A percentile compares a stretch with the other conserved stretches of the same genome.
These are phyloP conservation scores for Auricularia sp. DNA, from an alignment of 768 basidiomycete genomes.

Conservation along the genomic window DNA sequence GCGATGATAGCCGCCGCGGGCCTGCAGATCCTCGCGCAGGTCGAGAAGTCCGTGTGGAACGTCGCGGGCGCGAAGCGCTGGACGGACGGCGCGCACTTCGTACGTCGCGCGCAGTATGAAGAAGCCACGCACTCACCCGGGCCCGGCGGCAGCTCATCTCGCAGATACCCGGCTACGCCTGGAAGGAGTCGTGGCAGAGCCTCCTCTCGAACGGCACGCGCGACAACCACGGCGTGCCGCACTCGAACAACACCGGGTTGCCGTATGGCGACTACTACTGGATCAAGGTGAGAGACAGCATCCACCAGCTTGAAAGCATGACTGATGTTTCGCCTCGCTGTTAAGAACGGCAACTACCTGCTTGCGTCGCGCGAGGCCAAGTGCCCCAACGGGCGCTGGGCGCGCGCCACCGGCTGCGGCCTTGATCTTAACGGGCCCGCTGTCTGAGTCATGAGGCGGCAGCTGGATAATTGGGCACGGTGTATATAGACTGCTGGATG, in stretches of 20 bases:
- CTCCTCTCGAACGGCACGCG: constrained; percentile 59
- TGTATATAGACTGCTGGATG: too few relatives aligned
- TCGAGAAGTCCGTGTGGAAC: constrained; percentile 4
- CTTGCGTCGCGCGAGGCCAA: neutral
- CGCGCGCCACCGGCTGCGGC: neutral
- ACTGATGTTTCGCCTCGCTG: too few relatives aligned
- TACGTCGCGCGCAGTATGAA: neutral
- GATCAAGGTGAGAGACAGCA: neutral
- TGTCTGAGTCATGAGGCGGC: neutral
- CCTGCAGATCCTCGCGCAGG: constrained; percentile 3
- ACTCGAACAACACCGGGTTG: constrained; percentile 1
- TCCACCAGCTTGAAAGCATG: too few relatives aligned
- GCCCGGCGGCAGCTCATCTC: constrained; percentile 29
- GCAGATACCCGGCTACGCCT: constrained; percentile 41
- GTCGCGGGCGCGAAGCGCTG: constrained; percentile 2
- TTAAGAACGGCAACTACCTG: constrained; percentile 1
- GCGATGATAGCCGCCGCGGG: constrained; percentile 9
- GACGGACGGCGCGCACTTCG: neutral
- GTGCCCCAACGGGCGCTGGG: neutral
- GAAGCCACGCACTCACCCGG: neutral
- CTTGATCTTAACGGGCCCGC: neutral
- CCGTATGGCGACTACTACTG: neutral
- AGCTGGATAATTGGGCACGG: too few relatives aligned
- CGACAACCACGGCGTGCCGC: constrained; percentile 31
- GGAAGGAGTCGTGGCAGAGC: constrained; percentile 54